Percentiles rank a stretch among this genome's conserved stretches.
Evolutionary conservation across 768 basidiomycete genomes (phyloP).

Genomic region (Hebeloma cylindrosporum): DNA sequence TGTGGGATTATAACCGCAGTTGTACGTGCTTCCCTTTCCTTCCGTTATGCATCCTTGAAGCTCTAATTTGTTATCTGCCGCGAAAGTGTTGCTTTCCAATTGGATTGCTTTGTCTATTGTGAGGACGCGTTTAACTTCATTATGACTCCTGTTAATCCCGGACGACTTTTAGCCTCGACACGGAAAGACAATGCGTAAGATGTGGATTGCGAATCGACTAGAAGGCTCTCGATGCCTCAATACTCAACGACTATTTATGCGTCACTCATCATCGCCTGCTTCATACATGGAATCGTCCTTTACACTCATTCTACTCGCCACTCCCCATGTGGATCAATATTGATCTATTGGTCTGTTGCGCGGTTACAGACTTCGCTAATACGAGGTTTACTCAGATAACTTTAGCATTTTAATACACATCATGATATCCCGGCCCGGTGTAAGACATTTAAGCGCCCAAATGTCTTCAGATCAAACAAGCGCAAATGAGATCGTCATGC

Average conservation of each 20-base stretch:
- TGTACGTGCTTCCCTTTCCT: conserved; percentile 7
- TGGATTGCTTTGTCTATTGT: conserved; percentile 14
- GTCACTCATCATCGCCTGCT: too few species aligned
- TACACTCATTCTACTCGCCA: too few species aligned
- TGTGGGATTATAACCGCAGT: conserved; percentile 17
- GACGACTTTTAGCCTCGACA: background rate
- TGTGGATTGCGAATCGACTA: conserved; percentile 1
- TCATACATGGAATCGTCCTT: background rate
- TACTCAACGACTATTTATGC: too few species aligned
- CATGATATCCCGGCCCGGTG: too few species aligned
- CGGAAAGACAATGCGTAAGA: conserved; percentile 1
- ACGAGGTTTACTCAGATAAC: too few species aligned
- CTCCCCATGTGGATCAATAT: too few species aligned
- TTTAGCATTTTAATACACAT: too few species aligned
- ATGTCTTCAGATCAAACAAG: too few species aligned
- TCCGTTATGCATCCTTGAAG: background rate
- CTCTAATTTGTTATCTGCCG: background rate
- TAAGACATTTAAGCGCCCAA: too few species aligned
- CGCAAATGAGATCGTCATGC: too few species aligned
- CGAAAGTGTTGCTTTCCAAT: conserved; percentile 11
- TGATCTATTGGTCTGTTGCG: too few species aligned
- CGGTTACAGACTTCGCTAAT: too few species aligned
- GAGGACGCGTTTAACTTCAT: background rate
- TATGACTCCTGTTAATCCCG: background rate
- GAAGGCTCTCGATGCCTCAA: background rate